Evolutionary conservation across 2,329 filamentous ascomycete species (phyloP), one percentile per base, ranked within the genome.

Genomic region (Colletotrichum ledebouriae): DNA sequence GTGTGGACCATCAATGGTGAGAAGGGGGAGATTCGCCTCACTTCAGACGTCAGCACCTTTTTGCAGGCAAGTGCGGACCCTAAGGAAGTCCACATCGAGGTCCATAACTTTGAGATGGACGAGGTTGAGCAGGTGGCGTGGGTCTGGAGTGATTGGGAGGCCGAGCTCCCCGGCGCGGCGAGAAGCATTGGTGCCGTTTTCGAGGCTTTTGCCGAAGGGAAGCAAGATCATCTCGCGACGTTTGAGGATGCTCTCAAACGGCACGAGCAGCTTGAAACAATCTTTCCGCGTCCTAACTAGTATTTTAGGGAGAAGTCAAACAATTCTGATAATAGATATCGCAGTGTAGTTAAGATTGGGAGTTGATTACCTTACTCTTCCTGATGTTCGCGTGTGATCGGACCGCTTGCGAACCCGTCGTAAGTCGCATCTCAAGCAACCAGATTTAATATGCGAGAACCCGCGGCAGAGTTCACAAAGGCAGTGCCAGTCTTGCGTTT

Each of bases 141-240:
- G 77, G 75, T 78, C 7, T 87, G 82, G 78, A 75, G 78, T 13
- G 80, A 81, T 3, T 85, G 82, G 76, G 84, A 84, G 72, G 77
- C 81, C 11, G 79, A 82, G 11, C 67, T 87, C 17, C 81, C 84
- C 0, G 41, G 81, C 1, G 72, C 77, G 3, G 81, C 80, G 1
- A 79, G 84, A 59, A 85, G 83, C 70, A 83, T 90, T 33, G 88
- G 82, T 0, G 81, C 80, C 20, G 72, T 89, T 0, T 90, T 90
- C 76, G 88, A 91, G 72, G 80, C 79, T 1, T 88, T 83, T 77
- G 84, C 85, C 3, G 37, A 42, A 20, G 59, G 37, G 1, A 46
- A 33, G 41, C 17, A 11, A 2, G 37, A 52, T 22, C 15, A 52
- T 52, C 6, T 69, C n/a, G 39, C 55, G 25, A 57, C 22, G 29